phyloP scores from a whole-genome alignment of 805 yeast genomes.

The Yamadazyma akitaensis region DNA sequence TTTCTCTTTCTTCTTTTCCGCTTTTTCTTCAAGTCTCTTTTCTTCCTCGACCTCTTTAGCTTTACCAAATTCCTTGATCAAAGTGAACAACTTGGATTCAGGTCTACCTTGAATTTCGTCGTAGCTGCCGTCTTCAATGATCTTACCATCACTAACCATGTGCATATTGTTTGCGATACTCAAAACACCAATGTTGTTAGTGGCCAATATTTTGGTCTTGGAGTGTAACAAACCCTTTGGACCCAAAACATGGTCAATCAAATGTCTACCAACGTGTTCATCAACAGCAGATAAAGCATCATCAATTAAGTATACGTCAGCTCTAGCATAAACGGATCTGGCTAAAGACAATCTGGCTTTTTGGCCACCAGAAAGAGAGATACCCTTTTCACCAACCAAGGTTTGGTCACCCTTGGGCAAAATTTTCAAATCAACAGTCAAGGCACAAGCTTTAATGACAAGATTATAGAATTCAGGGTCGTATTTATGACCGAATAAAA shows the following conservation, averaged over 20 bases:
- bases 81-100: slow-evolving; percentile 48
- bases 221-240: slow-evolving; percentile 70
- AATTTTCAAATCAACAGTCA: slow-evolving; percentile 69
- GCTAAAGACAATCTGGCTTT: slow-evolving; percentile 94
- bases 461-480: slow-evolving; percentile 78
- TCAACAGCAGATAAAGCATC: slow-evolving; percentile 96
- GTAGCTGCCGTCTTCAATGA: slow-evolving; percentile 65
- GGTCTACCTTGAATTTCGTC: slow-evolving; percentile 46
- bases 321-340: slow-evolving; percentile 91
- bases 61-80: slow-evolving; percentile 61
- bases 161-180: slow-evolving; percentile 69
- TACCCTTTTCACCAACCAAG: slow-evolving; percentile 95
- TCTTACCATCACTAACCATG: slow-evolving; percentile 65
- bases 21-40: slow-evolving; percentile 11
- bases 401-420: slow-evolving; percentile 90
- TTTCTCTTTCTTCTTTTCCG: slow-evolving; percentile 20
- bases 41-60: slow-evolving; percentile 16
- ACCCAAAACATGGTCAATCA: slow-evolving; percentile 80
- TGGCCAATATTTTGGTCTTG: slow-evolving; percentile 77
- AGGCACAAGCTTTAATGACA: slow-evolving; percentile 86
- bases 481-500: slow-evolving; percentile 81
- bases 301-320: slow-evolving; percentile 86
- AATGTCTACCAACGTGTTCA: slow-evolving; percentile 90
- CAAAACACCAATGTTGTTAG: slow-evolving; percentile 81
- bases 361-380: slow-evolving; percentile 95